A percentile compares a stretch with the other conserved stretches of the same genome.
These are phyloP conservation scores for Cucurbita ficifolia DNA, from an alignment of 306 rosid genomes.

Conservation along the genomic window DNA sequence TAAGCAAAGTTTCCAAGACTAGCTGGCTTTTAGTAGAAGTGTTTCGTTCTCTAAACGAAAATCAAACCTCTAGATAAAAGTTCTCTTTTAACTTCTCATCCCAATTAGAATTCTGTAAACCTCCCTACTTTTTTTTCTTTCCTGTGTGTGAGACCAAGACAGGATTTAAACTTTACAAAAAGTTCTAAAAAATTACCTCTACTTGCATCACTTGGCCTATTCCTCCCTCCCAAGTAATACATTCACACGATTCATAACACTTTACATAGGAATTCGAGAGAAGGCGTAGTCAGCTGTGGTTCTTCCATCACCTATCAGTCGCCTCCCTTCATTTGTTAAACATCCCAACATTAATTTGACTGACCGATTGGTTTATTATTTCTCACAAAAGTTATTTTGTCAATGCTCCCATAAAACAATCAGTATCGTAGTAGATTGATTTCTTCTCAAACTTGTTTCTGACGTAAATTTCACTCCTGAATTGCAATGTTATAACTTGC, in stretches of 20 bases:
- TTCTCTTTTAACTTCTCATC: background rate
- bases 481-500: no score
- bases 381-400: no score
- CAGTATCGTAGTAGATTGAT: background rate
- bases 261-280: no score
- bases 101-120: background rate
- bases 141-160: background rate
- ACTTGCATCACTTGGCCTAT: no score
- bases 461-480: background rate
- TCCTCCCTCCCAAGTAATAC: no score
- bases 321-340: no score
- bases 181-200: background rate
- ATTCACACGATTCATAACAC: background rate
- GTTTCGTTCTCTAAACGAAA: background rate
- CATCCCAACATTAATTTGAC: no score
- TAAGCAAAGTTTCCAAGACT: background rate
- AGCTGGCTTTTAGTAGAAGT: background rate
- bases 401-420: no score
- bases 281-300: no score
- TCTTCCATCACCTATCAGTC: no score
- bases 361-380: no score
- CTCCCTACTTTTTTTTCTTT: background rate
- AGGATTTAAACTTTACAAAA: background rate
- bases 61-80: background rate
- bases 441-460: background rate